Evolutionary conservation across 306 rosid genomes (phyloP), one percentile per base, ranked within the genome.

Genomic region (Trifolium pratense): DNA sequence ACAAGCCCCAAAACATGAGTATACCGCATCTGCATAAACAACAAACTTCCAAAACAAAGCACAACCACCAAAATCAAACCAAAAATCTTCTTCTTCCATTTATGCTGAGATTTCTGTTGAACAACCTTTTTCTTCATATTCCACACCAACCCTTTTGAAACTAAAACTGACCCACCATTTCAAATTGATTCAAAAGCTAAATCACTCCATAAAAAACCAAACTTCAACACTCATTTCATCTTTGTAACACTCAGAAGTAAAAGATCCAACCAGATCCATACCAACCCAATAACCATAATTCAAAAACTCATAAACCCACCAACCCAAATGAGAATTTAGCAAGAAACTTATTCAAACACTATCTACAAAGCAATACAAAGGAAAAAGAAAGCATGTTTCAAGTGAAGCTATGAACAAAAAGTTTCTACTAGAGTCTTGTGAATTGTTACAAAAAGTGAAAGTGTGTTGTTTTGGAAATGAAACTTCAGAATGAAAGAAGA

Each of bases 41-140:
- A 61, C 80, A 92, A 80, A 56, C 92, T 85, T 51, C 88, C 97
- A 51, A 91, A 88, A 72, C 94, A 91, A 65, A 95, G 46, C 46
- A 84, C 86, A 62, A 88, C 56, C 74, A 87, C 56, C 69, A 95
- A 61, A 6, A 90, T 8, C 78, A 79, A 55, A 66, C 65, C 71
- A 16, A 86, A 78, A 11, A 88, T 70, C 78, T 84, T 95, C 89
- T 86, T 86, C 89, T 74, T 88, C 99, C 97, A 95, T 90, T 84
- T 89, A 84, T 81, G 91, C 84, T 79, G 98, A 75, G 81, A 95
- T 90, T 84, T 89, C 85, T 81, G 91, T 84, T 79, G 98, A 75
- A 83, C 23, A 66, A 74, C 85, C 75, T 88, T 95, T 73, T 89
- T 86, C 92, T 90, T 95, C 99, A 95, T 80, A 15, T 80, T 94